These are phyloP conservation scores for Cenchrus fungigraminus DNA, from an alignment of 176 grass and related monocot species.

Conservation along the genomic window DNA sequence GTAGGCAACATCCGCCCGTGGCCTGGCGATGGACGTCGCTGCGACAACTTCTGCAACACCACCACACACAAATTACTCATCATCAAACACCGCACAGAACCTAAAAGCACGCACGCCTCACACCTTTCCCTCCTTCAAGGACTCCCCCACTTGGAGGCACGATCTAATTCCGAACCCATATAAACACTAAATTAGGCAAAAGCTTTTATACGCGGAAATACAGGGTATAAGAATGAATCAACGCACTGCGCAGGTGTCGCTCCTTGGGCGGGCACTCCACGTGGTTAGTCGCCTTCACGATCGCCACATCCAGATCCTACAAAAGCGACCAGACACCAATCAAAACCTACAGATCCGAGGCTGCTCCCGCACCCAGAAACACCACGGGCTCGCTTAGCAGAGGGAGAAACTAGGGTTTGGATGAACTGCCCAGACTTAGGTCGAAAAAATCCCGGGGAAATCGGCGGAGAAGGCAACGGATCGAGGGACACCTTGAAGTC, in stretches of 20 bases:
- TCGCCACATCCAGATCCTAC: slow-evolving; percentile 99
- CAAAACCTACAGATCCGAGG: slow-evolving; percentile 52
- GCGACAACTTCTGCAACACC: slow-evolving; percentile 74
- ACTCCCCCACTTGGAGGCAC: slow-evolving; percentile 35
- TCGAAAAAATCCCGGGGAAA: background rate
- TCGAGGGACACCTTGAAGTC: slow-evolving; percentile 82
- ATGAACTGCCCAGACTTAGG: slow-evolving; percentile 19
- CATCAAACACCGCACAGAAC: slow-evolving; percentile 16
- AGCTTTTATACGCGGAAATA: slow-evolving; percentile 15
- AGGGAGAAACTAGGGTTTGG: slow-evolving; percentile 14
- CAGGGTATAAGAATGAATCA: slow-evolving; percentile 31
- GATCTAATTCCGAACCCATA: slow-evolving; percentile 38
- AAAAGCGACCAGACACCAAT: slow-evolving; percentile 36
- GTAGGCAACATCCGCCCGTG: slow-evolving; percentile 87
- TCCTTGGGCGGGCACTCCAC: slow-evolving; percentile 94
- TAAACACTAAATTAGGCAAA: slow-evolving; percentile 42
- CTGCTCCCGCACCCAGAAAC: background rate
- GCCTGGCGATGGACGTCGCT: slow-evolving; percentile 86
- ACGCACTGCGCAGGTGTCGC: slow-evolving; percentile 92
- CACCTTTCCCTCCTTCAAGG: background rate
- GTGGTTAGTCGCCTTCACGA: slow-evolving; percentile 98
- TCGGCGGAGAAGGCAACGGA: background rate
- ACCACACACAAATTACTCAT: slow-evolving; percentile 8
- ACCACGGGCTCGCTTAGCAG: background rate
- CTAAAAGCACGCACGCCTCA: background rate